A percentile compares a stretch with the other conserved stretches of the same genome.
phyloP scores from a whole-genome alignment of 306 rosid species.

The Vicia villosa region DNA sequence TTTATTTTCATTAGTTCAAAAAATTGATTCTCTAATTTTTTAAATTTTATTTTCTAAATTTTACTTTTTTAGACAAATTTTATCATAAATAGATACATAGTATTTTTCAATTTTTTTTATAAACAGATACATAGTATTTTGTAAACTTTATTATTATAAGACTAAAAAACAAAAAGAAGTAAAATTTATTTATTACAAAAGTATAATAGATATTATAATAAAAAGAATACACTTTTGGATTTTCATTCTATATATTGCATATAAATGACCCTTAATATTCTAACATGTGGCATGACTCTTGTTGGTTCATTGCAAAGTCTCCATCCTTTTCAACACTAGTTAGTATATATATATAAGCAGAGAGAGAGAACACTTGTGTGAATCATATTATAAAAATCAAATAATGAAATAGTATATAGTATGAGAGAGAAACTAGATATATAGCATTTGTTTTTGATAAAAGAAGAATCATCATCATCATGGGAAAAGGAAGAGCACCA shows the following conservation, averaged over 20 bases:
- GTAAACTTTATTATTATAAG: too few relatives aligned
- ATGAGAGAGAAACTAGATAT: conserved; percentile 23
- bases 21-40: too few relatives aligned
- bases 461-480: conserved; percentile 27
- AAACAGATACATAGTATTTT: too few relatives aligned
- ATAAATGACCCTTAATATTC: conserved; percentile 32
- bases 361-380: conserved; percentile 17
- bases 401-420: conserved; percentile 10
- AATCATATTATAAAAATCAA: conserved; percentile 8
- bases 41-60: too few relatives aligned
- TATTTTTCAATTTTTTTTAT: too few relatives aligned
- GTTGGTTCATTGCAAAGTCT: conserved; percentile 38
- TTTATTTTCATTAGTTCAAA: too few relatives aligned
- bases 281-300: conserved; percentile 60
- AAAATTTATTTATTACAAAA: background rate
- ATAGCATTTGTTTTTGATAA: background rate
- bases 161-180: too few relatives aligned
- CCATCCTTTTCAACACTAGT: conserved; percentile 17
- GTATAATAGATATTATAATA: conserved; percentile 15
- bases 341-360: conserved; percentile 12
- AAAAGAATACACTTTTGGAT: conserved; percentile 38
- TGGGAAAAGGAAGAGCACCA: conserved; percentile 97
- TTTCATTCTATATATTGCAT: conserved; percentile 51
- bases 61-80: too few relatives aligned
- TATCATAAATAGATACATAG: too few relatives aligned